Evolutionary conservation across 192 early-diverging fungal genomes (phyloP).

Genomic region (Linnemannia zychae): DNA sequence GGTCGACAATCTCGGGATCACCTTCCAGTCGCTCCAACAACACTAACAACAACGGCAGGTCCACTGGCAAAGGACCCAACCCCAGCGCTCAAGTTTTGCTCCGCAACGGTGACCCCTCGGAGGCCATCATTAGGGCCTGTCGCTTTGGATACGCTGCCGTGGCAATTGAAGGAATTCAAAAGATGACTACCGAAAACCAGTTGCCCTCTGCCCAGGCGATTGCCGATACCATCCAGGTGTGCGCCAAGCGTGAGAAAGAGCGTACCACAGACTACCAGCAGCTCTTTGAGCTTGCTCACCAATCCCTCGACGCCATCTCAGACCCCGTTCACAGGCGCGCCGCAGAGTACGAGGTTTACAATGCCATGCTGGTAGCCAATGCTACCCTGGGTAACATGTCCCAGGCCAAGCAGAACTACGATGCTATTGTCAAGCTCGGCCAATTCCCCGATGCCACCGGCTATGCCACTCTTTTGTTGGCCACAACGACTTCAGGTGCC

Average conservation of each 20-base stretch:
- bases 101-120: slow-evolving; percentile 42
- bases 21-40: not conserved
- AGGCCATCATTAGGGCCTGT: slow-evolving; percentile 49
- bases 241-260: slow-evolving; percentile 53
- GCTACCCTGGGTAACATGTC: slow-evolving; percentile 65
- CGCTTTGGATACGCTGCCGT: slow-evolving; percentile 35
- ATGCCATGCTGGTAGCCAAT: slow-evolving; percentile 64
- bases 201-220: slow-evolving; percentile 45
- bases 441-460: slow-evolving; percentile 64
- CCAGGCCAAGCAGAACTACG: slow-evolving; percentile 66
- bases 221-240: slow-evolving; percentile 52
- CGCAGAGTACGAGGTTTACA: slow-evolving; percentile 53
- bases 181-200: slow-evolving; percentile 39
- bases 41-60: slow-evolving; percentile 5
- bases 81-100: slow-evolving; percentile 15
- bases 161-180: slow-evolving; percentile 35
- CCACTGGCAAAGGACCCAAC: not conserved
- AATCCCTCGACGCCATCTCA: slow-evolving; percentile 24
- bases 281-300: slow-evolving; percentile 31
- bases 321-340: slow-evolving; percentile 16
- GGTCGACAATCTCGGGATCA: not conserved
- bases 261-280: slow-evolving; percentile 40
- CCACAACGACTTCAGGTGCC: slow-evolving; percentile 62
- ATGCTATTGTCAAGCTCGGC: slow-evolving; percentile 60
- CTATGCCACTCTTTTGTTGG: slow-evolving; percentile 65